Conservation (phyloP, 75 land plant species). For the Picea sitchensis region DNA sequence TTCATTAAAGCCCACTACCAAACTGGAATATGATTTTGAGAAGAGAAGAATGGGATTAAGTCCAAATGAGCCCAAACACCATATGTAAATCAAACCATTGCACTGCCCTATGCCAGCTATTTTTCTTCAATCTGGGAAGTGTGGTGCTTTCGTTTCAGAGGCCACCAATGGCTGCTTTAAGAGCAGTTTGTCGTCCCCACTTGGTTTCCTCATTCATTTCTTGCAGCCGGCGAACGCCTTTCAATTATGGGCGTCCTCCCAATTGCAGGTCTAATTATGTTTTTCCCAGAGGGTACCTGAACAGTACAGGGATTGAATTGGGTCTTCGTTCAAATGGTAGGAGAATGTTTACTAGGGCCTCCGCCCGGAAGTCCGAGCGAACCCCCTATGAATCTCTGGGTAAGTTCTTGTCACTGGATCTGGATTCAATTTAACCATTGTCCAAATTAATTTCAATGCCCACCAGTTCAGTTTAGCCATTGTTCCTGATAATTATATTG, state of each 20-base stretch:
- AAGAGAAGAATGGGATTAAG: too few species aligned
- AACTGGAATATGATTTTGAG: too few species aligned
- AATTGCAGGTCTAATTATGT: conserved; percentile 9
- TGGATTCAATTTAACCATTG: too few species aligned
- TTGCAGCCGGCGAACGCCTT: conserved; percentile 16
- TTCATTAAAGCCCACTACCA: too few species aligned
- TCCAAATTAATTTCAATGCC: too few species aligned
- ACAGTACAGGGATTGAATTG: conserved; percentile 7
- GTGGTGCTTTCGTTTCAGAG: too few species aligned
- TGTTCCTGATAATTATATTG: neutral
- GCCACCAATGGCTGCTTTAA: conserved; percentile 33
- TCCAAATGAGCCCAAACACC: too few species aligned
- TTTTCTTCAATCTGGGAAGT: too few species aligned
- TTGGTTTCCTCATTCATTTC: conserved; percentile 17
- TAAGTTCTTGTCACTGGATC: conserved; percentile 12
- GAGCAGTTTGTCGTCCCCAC: conserved; percentile 50
- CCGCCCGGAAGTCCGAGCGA: conserved; percentile 42
- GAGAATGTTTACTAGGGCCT: conserved; percentile 30
- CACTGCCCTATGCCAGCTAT: too few species aligned
- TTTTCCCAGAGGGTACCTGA: neutral
- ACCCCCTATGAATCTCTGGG: conserved; percentile 78
- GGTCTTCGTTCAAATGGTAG: conserved; percentile 22
- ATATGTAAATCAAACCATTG: too few species aligned
- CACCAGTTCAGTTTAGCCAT: neutral
- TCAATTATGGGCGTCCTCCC: conserved; percentile 7